Conservation (phyloP, 2,329 filamentous ascomycete species). For the Madurella fahalii region DNA sequence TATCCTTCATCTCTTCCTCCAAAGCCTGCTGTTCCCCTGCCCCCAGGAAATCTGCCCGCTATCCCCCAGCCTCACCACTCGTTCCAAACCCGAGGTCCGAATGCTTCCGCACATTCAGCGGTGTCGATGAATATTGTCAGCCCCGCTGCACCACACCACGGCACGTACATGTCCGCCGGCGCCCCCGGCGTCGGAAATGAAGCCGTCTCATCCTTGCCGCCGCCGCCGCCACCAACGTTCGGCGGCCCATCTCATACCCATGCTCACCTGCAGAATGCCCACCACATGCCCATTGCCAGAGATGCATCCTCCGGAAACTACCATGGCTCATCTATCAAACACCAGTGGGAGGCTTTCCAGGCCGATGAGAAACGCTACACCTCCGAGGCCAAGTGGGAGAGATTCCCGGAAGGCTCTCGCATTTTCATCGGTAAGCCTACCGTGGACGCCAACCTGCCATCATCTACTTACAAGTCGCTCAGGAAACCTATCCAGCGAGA, state of each 20-base stretch:
- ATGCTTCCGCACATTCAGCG: conserved; percentile 7
- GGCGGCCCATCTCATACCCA: conserved; percentile 13
- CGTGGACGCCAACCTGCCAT: background rate
- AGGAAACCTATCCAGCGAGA: conserved; percentile 92
- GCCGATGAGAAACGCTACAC: conserved; percentile 71
- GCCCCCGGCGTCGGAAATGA: conserved; percentile 19
- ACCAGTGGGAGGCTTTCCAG: conserved; percentile 68
- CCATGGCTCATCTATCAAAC: conserved; percentile 44
- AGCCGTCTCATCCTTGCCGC: conserved; percentile 22
- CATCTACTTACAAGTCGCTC: conserved; percentile 39
- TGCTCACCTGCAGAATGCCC: conserved; percentile 15
- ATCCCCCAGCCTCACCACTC: conserved; percentile 22
- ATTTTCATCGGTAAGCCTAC: conserved; percentile 69
- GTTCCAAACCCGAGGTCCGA: conserved; percentile 19
- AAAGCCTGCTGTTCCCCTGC: conserved; percentile 28
- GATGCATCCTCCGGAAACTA: conserved; percentile 12
- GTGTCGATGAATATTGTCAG: conserved; percentile 12
- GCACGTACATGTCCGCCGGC: conserved; percentile 16
- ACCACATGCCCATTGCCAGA: conserved; percentile 12
- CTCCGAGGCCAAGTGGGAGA: conserved; percentile 74
- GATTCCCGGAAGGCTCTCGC: conserved; percentile 71
- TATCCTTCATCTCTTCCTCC: conserved; percentile 29
- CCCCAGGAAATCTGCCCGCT: conserved; percentile 19
- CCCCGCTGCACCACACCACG: conserved; percentile 18
- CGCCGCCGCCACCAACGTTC: conserved; percentile 14